Conservation (phyloP, 106 monocot genomes). For the Ottelia alismoides region DNA sequence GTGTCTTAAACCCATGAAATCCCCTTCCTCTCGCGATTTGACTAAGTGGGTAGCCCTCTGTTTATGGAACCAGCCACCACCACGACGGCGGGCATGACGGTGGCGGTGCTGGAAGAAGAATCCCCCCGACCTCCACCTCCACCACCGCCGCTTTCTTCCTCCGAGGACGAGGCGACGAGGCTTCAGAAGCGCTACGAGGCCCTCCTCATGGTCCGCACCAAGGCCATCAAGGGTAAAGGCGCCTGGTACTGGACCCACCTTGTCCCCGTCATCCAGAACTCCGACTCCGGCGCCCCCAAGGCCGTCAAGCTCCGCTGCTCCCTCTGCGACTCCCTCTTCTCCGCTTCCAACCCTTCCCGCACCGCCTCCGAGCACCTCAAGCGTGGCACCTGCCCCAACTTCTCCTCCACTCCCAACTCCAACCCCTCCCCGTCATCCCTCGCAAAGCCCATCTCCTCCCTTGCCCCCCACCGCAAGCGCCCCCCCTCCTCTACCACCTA, state of each 20-base stretch:
- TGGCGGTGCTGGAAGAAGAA: neutral
- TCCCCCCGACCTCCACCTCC: neutral
- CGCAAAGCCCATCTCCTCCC: no score
- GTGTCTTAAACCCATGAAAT: no score
- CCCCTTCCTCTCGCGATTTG: neutral
- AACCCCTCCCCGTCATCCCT: no score
- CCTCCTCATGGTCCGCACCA: slow-evolving; percentile 38
- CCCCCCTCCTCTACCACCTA: slow-evolving; percentile 66
- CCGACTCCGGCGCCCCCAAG: slow-evolving; percentile 48
- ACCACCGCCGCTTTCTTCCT: neutral
- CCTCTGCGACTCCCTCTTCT: slow-evolving; percentile 73
- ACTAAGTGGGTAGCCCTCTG: neutral
- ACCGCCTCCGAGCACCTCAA: slow-evolving; percentile 93
- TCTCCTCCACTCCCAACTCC: no score
- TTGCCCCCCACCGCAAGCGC: slow-evolving; percentile 68
- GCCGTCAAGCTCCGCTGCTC: slow-evolving; percentile 80
- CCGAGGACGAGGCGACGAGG: slow-evolving; percentile 38
- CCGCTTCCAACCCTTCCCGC: slow-evolving; percentile 83
- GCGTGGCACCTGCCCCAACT: no score
- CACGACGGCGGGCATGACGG: neutral
- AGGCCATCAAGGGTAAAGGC: slow-evolving; percentile 78
- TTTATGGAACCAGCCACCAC: no score
- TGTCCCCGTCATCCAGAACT: slow-evolving; percentile 35
- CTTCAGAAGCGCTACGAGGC: slow-evolving; percentile 56
- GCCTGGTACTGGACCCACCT: slow-evolving; percentile 93